Base-by-base conservation (phyloP, 441 rosid species). In the Sinapis alba region DNA sequence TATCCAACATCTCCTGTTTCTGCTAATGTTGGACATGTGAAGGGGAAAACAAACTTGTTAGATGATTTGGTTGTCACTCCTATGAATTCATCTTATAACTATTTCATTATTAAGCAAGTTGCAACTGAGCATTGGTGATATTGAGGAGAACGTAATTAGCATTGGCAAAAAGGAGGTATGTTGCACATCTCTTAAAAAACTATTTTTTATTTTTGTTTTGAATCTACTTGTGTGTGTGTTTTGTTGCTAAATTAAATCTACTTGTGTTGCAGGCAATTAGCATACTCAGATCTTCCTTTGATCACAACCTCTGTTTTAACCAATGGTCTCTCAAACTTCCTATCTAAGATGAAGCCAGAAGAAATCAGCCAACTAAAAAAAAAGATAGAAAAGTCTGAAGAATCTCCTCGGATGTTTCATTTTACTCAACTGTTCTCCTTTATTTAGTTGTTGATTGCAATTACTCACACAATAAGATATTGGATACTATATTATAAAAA, bases 81-180 rank as follows among this genome's bases (percentile, higher is more conserved):
- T 15, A 57, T 79, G 67, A 32, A 50, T 36, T 79, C 76, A 1
- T 73, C 75, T 6, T 74, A n/a, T 69, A 45, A 79, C 75, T 0
- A 10, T 69, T 27, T 69, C 57, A 8, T 58, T 63, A 0, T 3
- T 73, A 41, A 68, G 60, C 16, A 68, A 78, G 32, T 21, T 78
- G 65, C 43, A 61, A 5, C 0, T 64, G 71, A 76, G 2, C 11
- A 54, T 69, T 5, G n/a, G 18, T 9, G 67, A 41, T 7, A 69
- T 76, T 1, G 75, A 69, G 16, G 75, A 76, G 65, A 60, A 76
- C 23, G 28, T 63, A 4, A 70, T 70, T 18, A 57, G 4, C 36
- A 18, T 62, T 62, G 50, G 74, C 36, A 75, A 75, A 69, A 3
- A 66, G 13, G 68, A 75, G 6, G 74, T 69, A 53, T 38, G 70